Conservation (phyloP, 805 yeast genomes). For the Yarrowia phangngaensis region DNA sequence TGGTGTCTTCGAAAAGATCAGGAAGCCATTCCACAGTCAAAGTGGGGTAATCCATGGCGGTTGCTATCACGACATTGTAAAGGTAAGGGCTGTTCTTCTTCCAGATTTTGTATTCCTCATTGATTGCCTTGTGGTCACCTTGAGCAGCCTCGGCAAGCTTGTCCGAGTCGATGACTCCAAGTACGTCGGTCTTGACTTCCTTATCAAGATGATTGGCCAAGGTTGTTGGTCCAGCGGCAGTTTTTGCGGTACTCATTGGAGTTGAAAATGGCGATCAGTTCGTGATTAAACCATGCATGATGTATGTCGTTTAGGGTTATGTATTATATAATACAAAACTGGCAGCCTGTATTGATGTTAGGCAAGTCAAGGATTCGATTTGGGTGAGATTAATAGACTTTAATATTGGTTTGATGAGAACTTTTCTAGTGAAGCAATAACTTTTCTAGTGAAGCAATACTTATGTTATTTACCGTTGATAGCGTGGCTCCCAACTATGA, state of each 20-base stretch:
- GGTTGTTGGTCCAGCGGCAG: constrained; percentile 20
- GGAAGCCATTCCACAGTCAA: constrained; percentile 61
- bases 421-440: no score
- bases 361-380: no score
- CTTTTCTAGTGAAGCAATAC: no score
- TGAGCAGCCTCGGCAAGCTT: constrained; percentile 16
- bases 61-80: constrained; percentile 52
- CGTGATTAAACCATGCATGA: neutral
- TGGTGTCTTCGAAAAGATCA: constrained; percentile 42
- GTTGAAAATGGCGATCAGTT: neutral
- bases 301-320: neutral
- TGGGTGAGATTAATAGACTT: no score
- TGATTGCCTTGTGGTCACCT: constrained; percentile 23
- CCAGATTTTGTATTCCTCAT: constrained; percentile 49
- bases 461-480: no score
- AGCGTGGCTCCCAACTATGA: no score
- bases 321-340: no score
- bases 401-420: no score
- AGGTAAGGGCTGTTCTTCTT: constrained; percentile 57
- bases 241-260: constrained; percentile 7
- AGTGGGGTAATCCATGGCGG: constrained; percentile 62
- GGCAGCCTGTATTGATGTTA: no score
- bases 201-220: constrained; percentile 23
- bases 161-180: constrained; percentile 17
- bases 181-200: constrained; percentile 26